Evolutionary conservation across 1,139 yeast genomes (phyloP).

Genomic region (Debaryomyces udenii): DNA sequence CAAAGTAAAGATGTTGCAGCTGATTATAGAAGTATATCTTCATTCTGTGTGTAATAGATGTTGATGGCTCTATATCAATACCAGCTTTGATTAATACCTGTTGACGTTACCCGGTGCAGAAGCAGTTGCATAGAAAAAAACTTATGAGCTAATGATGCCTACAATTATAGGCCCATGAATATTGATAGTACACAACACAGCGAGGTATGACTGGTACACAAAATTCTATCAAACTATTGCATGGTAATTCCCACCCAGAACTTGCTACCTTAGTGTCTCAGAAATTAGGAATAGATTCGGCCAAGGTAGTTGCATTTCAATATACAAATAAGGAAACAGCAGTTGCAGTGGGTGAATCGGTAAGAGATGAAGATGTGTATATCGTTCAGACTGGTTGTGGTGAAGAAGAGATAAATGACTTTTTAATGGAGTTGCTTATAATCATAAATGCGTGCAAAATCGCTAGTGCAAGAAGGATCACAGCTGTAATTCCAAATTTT

Average conservation of each 20-base stretch:
- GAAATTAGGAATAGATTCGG: constrained; percentile 58
- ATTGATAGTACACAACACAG: no score
- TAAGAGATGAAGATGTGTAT: constrained; percentile 94
- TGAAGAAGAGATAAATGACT: constrained; percentile 69
- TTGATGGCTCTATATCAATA: no score
- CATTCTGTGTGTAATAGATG: no score
- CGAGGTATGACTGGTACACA: constrained; percentile 17
- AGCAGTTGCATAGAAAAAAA: constrained; percentile 5
- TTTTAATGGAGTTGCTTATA: constrained; percentile 81
- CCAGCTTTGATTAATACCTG: no score
- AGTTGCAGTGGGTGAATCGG: constrained; percentile 91
- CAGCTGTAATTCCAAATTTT: constrained; percentile 93
- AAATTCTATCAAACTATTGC: constrained; percentile 80
- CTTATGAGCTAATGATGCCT: neutral
- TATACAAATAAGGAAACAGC: constrained; percentile 86
- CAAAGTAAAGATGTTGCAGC: no score
- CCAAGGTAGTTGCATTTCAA: constrained; percentile 68
- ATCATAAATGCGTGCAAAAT: constrained; percentile 96
- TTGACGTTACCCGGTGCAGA: constrained; percentile 8
- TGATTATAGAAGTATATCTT: no score
- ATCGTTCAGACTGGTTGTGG: constrained; percentile 94
- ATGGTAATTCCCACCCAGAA: constrained; percentile 89
- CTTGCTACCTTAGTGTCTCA: constrained; percentile 71
- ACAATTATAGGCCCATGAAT: no score
- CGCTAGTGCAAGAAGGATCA: constrained; percentile 92